Evolutionary conservation across 768 basidiomycete genomes (phyloP), one percentile per base, ranked within the genome.

Genomic region (Lenzites betulinus): DNA sequence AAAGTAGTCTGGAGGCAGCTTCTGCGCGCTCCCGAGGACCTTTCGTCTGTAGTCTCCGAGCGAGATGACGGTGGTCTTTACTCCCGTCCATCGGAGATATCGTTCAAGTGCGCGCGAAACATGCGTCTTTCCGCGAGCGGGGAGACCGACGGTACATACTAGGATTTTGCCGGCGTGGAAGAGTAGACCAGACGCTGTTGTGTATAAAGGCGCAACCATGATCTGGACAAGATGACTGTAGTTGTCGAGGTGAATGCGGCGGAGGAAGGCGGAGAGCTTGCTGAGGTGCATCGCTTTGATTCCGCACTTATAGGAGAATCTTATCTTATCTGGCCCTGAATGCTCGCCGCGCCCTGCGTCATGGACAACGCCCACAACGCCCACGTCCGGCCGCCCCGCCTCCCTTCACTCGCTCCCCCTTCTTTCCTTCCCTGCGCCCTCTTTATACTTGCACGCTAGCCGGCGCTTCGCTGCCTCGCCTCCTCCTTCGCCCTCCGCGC

Each of bases 21-120:
- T 87, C 75, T 93, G 84, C 0, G 94, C 91, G 0, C 90, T 89
- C 8, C 97, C 97, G 16, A 98, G 77, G 0, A 87, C 85, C 79
- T 93, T 93, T 53, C 97, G 78, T 47, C 97, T 85, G 74, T 96
- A 95, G 75, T 99, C 97, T 22, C 97, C 97, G 11, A 99, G 79
- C 7, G 94, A 95, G 57, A 98, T 88, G 54, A 98, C 97, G 64
- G 90, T 85, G 0, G 94, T 96, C 75, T 96, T 98, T 54, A 99
- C 92, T 30, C 97, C 97, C 74, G 93, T 92, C 97, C 97, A 99
- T 73, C 94, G 83, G 1, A 99, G 83, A 75, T 99, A 99, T n/a
- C 97, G 86, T 73, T 98, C 96, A 13, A 98, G 81, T 7, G 96
- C 89, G 39, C 95, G 84, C 1, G 95, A 96, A 58, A 98, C 93